A percentile compares a stretch with the other conserved stretches of the same genome.
These are phyloP conservation scores for Carpinus viminea DNA, from an alignment of 306 rosid species.

Conservation along the genomic window DNA sequence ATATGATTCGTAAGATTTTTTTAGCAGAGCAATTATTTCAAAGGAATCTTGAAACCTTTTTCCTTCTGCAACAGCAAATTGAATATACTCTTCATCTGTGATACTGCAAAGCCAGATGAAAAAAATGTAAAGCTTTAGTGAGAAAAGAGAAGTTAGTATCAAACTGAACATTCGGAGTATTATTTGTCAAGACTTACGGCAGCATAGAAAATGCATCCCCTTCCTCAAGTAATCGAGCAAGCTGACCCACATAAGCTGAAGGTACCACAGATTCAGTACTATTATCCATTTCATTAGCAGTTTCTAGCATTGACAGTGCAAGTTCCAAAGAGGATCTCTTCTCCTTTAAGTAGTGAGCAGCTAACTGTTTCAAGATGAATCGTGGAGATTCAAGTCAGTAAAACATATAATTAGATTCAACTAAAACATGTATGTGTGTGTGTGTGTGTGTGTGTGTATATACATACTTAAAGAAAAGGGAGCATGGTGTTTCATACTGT, in stretches of 20 bases:
- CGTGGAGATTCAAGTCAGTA: not conserved
- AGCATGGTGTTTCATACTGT: not conserved
- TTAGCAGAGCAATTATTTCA: slow-evolving; percentile 78
- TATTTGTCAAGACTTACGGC: slow-evolving; percentile 60
- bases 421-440: too few relatives aligned
- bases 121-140: slow-evolving; percentile 22
- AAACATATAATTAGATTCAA: not conserved
- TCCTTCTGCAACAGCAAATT: slow-evolving; percentile 69
- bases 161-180: slow-evolving; percentile 19
- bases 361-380: slow-evolving; percentile 63
- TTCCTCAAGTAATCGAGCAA: slow-evolving; percentile 71
- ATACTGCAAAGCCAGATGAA: slow-evolving; percentile 61
- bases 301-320: slow-evolving; percentile 66
- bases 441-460: too few relatives aligned
- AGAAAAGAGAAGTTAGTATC: slow-evolving; percentile 16
- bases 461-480: too few relatives aligned
- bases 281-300: slow-evolving; percentile 48
- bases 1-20: slow-evolving; percentile 78
- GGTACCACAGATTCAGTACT: slow-evolving; percentile 74
- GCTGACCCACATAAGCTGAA: slow-evolving; percentile 80
- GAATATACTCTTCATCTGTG: slow-evolving; percentile 76
- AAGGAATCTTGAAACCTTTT: slow-evolving; percentile 82
- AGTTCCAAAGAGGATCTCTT: slow-evolving; percentile 80
- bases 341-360: slow-evolving; percentile 85
- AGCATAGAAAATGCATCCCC: slow-evolving; percentile 68